Percentiles rank a stretch among this genome's conserved stretches.
Conservation (phyloP, 345 rosid genomes). For the Salix brachista region DNA sequence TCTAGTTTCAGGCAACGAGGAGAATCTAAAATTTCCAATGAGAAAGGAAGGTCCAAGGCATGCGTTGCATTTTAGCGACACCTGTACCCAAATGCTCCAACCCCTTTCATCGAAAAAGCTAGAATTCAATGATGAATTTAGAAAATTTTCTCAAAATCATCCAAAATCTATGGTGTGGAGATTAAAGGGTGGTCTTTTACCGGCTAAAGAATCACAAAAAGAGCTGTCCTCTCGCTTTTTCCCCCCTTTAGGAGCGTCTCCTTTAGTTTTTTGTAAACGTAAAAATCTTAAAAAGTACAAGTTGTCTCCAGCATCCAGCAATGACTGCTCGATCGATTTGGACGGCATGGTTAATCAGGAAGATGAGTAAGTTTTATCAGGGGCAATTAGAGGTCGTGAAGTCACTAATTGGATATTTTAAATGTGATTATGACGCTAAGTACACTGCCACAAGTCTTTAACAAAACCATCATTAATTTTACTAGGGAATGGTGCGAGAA, state of each 20-base stretch:
- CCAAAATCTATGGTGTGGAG: slow-evolving; percentile 17
- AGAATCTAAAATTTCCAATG: slow-evolving; percentile 7
- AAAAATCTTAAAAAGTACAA: slow-evolving; percentile 20
- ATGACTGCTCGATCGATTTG: slow-evolving; percentile 2
- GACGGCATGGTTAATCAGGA: not conserved
- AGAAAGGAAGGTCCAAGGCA: not conserved
- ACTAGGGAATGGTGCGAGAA: slow-evolving; percentile 34
- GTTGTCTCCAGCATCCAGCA: slow-evolving; percentile 19
- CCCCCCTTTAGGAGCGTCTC: slow-evolving; percentile 33
- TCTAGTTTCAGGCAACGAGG: not conserved
- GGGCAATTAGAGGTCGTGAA: too few species aligned
- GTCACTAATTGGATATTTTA: too few species aligned
- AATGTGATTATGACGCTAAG: too few species aligned
- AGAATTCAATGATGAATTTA: slow-evolving; percentile 16
- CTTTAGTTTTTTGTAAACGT: slow-evolving; percentile 1
- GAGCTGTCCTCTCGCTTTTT: slow-evolving; percentile 29
- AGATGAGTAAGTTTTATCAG: not conserved
- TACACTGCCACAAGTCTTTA: too few species aligned
- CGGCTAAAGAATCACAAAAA: slow-evolving; percentile 31
- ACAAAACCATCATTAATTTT: slow-evolving; percentile 12
- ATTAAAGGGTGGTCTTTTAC: slow-evolving; percentile 18
- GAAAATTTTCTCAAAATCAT: slow-evolving; percentile 34
- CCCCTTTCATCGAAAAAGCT: slow-evolving; percentile 6
- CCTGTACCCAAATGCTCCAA: not conserved
- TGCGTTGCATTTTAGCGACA: not conserved